These are phyloP conservation scores for Lepidium campestre DNA, from an alignment of 441 rosid species.

Conservation along the genomic window DNA sequence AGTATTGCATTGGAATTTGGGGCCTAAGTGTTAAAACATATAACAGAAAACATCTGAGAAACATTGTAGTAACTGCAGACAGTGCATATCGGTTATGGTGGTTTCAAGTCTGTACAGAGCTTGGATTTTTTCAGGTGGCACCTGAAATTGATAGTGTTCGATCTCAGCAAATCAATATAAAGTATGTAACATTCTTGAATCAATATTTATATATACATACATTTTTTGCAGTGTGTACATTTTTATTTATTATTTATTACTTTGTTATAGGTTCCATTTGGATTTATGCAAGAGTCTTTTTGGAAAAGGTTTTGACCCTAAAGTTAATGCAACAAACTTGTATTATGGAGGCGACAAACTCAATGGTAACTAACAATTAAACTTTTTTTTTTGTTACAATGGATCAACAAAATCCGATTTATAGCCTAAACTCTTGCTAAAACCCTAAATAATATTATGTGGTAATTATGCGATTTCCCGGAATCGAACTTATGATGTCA, in stretches of 20 bases:
- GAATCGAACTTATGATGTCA: too few species aligned
- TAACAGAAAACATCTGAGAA: conserved; percentile 51
- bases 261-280: conserved; percentile 62
- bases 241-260: background rate
- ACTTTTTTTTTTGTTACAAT: too few species aligned
- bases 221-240: background rate
- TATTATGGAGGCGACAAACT: conserved; percentile 82
- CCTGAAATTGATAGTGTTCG: conserved; percentile 83
- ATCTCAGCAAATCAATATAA: conserved; percentile 70
- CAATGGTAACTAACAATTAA: too few species aligned
- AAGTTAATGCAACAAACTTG: conserved; percentile 63
- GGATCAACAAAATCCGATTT: too few species aligned
- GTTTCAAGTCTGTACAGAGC: conserved; percentile 94
- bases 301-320: conserved; percentile 70
- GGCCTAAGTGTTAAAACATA: conserved; percentile 46
- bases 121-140: conserved; percentile 92
- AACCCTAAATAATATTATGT: too few species aligned
- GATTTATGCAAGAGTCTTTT: conserved; percentile 80
- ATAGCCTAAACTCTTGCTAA: too few species aligned
- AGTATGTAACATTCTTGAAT: conserved; percentile 35
- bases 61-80: conserved; percentile 35
- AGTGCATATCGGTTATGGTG: conserved; percentile 76
- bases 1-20: conserved; percentile 39
- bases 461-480: too few species aligned
- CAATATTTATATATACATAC: background rate